phyloP scores from a whole-genome alignment of 2,329 filamentous ascomycete species.

The Geoglossum cookeanum region DNA sequence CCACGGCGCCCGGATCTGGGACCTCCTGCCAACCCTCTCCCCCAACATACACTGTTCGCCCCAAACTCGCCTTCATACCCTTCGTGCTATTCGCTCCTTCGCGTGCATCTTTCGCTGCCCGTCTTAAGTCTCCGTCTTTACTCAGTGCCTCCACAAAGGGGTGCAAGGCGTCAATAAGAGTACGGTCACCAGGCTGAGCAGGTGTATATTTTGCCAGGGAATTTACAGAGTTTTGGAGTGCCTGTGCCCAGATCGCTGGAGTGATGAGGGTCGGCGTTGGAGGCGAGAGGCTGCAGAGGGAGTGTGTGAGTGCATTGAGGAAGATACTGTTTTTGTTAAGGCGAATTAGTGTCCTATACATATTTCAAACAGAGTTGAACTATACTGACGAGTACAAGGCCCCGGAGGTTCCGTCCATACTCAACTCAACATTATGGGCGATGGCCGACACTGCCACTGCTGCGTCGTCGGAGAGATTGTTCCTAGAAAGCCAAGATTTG shows the following conservation, averaged over 20 bases:
- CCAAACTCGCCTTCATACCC: constrained; percentile 78
- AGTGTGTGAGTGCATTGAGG: constrained; percentile 63
- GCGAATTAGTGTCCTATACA: not conserved
- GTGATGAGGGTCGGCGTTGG: constrained; percentile 26
- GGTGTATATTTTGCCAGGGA: constrained; percentile 71
- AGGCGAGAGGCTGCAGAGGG: constrained; percentile 35
- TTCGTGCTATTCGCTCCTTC: constrained; percentile 68
- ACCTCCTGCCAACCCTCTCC: constrained; percentile 54
- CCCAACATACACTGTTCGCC: constrained; percentile 66
- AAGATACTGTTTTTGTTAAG: constrained; percentile 39
- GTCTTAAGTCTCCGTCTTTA: constrained; percentile 43
- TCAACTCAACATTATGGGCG: constrained; percentile 43
- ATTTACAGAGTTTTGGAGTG: constrained; percentile 50
- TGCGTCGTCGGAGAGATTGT: constrained; percentile 33
- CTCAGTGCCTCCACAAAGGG: constrained; percentile 65
- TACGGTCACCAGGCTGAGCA: constrained; percentile 73
- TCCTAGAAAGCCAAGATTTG: constrained; percentile 22
- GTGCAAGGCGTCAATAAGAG: constrained; percentile 71
- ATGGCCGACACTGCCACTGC: constrained; percentile 40
- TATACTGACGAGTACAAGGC: constrained; percentile 41
- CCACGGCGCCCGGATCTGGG: constrained; percentile 55
- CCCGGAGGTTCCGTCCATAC: constrained; percentile 60
- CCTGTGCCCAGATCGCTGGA: constrained; percentile 39
- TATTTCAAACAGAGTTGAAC: not conserved
- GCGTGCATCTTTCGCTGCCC: constrained; percentile 57